Base-by-base conservation (phyloP, 2,329 filamentous ascomycete genomes). In the Phaeosphaeria sp. region DNA sequence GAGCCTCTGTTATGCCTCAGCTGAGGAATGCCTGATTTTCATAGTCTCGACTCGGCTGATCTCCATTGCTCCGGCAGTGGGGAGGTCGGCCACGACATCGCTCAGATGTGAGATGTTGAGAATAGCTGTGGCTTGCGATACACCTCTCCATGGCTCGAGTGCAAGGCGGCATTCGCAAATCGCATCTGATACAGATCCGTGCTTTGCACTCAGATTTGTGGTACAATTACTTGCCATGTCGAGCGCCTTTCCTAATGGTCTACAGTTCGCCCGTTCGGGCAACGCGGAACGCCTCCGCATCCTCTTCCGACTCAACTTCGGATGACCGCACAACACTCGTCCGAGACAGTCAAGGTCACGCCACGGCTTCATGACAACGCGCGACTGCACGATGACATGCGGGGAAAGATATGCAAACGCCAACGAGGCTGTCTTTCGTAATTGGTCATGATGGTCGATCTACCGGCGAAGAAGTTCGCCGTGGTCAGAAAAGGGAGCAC, bases 311-410 rank as follows among this genome's bases (percentile, higher is more conserved):
- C 43, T 43, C 53, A 46, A 50, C 59, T 43, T 69, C 70, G 69
- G 70, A 69, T 67, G 68, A 72, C 59, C 67, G 70, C 69, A 71
- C 50, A 39, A 43, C 50, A 57, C 50, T 30, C 43, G 53, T 55
- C 55, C 42, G 52, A 52, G 7, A 49, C 43, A 21, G 23, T 52
- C 48, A 54, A 50, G 30, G 54, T 70, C 67, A 69, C 64, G 55
- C 59, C 65, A 66, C 56, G 59, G 51, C 43, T 36, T 21, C 44
- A 58, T 54, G 57, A 64, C 52, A 58, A n/a, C 30, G 49, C 25
- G 30, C 49, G 41, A 47, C 20, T 41, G 27, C 41, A 23, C 50
- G 39, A 39, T 42, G 44, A 42, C 53, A 58, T 50, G 58, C 56
- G 60, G 63, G 61, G 57, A 55, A 60, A 57, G 57, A 39, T 54